Evolutionary conservation across 2,329 filamentous ascomycete genomes (phyloP), one percentile per base, ranked within the genome.

Genomic region (Colletotrichum karsti): DNA sequence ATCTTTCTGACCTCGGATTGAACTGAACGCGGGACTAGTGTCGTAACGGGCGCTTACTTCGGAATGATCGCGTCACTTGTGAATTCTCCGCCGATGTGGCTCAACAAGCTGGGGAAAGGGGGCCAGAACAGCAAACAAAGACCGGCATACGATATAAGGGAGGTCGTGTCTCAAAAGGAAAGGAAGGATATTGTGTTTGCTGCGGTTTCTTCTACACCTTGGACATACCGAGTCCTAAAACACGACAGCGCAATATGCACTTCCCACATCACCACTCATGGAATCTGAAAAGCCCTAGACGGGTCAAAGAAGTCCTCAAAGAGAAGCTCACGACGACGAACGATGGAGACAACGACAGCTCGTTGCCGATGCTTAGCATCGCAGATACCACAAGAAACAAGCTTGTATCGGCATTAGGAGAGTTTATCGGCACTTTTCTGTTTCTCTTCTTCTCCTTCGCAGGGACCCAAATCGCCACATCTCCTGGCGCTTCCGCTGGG

Each of bases 351-450:
- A 35, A 50, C 46, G 53, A 63, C 7, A 57, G 46, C 12, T 39
- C 60, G 1, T 44, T 70, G 2, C 69, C 65, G 7, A 70, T 69
- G 65, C 66, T 70, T 5, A 28, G 22, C 24, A 46, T 61, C 18
- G 41, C 55, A 8, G 62, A 69, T 18, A 70, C 54, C 1, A 55
- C 67, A 7, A 73, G 77, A 22, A 82, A 83, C 59, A 74, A 80
- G 24, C 61, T 81, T 12, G 77, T 84, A 46, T 79, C 84, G n/a
- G 74, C 81, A 35, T 69, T 85, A 22, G 84, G 82, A 63, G 85
- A 87, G 75, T 85, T 87, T 53, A 81, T 83, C 70, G 85, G 85
- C 61, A 87, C 85, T 2, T 86, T 87, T 69, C 79, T 87, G 75
- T 87, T 87, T 74, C 78, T 87, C 0, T 81, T 86, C 53, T 76